These are phyloP conservation scores for Fraxinus anomala DNA, from an alignment of 257 asterid genomes.

Conservation along the genomic window DNA sequence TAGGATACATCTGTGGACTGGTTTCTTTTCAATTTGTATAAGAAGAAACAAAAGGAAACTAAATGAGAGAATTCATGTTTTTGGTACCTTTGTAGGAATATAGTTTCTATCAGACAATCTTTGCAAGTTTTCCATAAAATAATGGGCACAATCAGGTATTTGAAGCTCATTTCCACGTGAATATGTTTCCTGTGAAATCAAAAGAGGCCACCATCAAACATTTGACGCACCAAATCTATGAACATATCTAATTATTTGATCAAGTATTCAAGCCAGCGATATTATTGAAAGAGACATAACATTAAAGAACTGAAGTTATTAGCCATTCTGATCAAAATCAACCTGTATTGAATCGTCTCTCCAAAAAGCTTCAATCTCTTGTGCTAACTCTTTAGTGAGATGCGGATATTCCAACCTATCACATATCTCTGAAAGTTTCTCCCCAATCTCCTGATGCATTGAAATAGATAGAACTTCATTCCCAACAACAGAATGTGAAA, in stretches of 20 bases:
- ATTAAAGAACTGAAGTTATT: not conserved
- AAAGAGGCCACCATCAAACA: slow-evolving; percentile 32
- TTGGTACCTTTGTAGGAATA: slow-evolving; percentile 83
- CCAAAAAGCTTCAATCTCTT: slow-evolving; percentile 83
- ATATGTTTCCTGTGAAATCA: slow-evolving; percentile 64
- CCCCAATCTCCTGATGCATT: slow-evolving; percentile 72
- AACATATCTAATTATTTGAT: slow-evolving; percentile 7
- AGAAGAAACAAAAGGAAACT: slow-evolving; percentile 1
- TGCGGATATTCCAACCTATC: slow-evolving; percentile 74
- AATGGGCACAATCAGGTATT: slow-evolving; percentile 90
- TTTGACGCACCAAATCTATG: not conserved
- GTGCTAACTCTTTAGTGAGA: slow-evolving; percentile 71
- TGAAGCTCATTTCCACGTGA: slow-evolving; percentile 88
- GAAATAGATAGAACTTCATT: too few species aligned
- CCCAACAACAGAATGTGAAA: too few species aligned
- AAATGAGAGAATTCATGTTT: slow-evolving; percentile 12
- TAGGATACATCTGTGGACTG: too few species aligned
- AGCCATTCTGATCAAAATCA: slow-evolving; percentile 21
- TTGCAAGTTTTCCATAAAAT: slow-evolving; percentile 87
- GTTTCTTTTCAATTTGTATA: too few species aligned
- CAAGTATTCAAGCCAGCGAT: not conserved
- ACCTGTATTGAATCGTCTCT: slow-evolving; percentile 91
- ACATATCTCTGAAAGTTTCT: slow-evolving; percentile 83
- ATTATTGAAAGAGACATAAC: too few species aligned
- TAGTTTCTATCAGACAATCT: slow-evolving; percentile 75